A percentile compares a stretch with the other conserved stretches of the same genome.
phyloP scores from a whole-genome alignment of 768 basidiomycete species.

The Leccinellum rugosiceps region DNA sequence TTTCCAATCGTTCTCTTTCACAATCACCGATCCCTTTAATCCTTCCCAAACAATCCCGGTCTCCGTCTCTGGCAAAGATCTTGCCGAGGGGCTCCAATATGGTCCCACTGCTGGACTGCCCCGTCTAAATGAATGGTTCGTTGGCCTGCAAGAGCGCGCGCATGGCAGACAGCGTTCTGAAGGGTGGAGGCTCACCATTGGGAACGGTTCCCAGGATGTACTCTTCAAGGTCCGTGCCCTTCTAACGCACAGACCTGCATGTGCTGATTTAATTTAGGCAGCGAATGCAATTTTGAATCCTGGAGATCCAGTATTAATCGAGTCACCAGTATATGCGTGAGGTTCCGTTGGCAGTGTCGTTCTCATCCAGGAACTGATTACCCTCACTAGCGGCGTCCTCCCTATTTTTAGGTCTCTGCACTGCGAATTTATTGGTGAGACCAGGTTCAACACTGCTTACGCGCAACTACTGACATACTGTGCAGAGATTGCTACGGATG shows the following conservation, averaged over 20 bases:
- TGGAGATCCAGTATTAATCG: conserved; percentile 79
- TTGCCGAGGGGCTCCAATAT: conserved; percentile 74
- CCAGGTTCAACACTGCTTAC: background rate
- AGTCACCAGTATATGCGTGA: conserved; percentile 77
- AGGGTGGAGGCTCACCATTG: conserved; percentile 77
- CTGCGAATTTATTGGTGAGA: conserved; percentile 57
- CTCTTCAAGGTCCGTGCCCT: conserved; percentile 66
- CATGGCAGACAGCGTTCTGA: conserved; percentile 62
- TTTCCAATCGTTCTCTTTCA: conserved; percentile 75
- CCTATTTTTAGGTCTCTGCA: conserved; percentile 57
- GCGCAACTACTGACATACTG: conserved; percentile 3
- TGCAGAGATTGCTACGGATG: conserved; percentile 76
- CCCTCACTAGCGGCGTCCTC: conserved; percentile 53
- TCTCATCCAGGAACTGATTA: conserved; percentile 9
- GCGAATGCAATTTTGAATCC: conserved; percentile 68
- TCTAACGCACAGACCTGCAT: background rate
- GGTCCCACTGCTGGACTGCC: conserved; percentile 67
- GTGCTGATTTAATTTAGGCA: conserved; percentile 44
- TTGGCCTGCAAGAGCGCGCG: conserved; percentile 62
- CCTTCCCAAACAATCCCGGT: conserved; percentile 45
- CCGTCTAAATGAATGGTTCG: conserved; percentile 64
- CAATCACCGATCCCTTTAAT: conserved; percentile 48
- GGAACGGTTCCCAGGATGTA: conserved; percentile 85
- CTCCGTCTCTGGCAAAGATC: conserved; percentile 53
- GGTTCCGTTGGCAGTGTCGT: conserved; percentile 23